These are phyloP conservation scores for Melastoma candidum DNA, from an alignment of 441 rosid genomes.

Conservation along the genomic window DNA sequence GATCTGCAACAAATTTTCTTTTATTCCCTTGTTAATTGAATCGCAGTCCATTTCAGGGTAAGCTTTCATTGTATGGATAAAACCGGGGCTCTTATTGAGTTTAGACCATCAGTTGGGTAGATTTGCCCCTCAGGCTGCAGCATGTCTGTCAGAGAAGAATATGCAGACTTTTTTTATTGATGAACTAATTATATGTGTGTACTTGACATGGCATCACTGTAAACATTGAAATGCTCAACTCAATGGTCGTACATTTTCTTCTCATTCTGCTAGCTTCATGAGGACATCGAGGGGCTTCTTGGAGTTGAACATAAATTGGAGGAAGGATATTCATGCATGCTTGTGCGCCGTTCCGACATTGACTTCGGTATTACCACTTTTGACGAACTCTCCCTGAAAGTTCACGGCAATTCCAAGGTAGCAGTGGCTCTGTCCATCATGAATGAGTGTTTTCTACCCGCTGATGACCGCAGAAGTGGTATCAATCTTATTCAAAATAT, in stretches of 20 bases:
- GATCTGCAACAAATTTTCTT: too few species aligned
- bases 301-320: conserved; percentile 77
- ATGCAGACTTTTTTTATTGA: too few species aligned
- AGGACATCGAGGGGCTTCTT: conserved; percentile 46
- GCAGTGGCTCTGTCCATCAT: conserved; percentile 81
- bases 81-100: too few species aligned
- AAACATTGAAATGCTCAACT: neutral
- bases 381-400: conserved; percentile 36
- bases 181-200: neutral
- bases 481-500: conserved; percentile 74
- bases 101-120: too few species aligned
- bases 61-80: too few species aligned
- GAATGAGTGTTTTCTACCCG: conserved; percentile 95
- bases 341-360: conserved; percentile 61
- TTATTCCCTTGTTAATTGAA: too few species aligned
- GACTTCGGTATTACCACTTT: conserved; percentile 34
- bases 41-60: too few species aligned
- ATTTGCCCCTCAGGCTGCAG: too few species aligned
- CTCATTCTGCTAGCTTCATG: conserved; percentile 39
- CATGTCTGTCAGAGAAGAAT: too few species aligned
- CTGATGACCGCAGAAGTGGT: conserved; percentile 79
- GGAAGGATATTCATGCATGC: conserved; percentile 80
- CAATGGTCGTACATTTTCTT: conserved; percentile 8
- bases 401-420: conserved; percentile 76
- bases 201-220: neutral